Evolutionary conservation across 345 rosid species (phyloP), one percentile per base, ranked within the genome.

Genomic region (Pistacia atlantica): DNA sequence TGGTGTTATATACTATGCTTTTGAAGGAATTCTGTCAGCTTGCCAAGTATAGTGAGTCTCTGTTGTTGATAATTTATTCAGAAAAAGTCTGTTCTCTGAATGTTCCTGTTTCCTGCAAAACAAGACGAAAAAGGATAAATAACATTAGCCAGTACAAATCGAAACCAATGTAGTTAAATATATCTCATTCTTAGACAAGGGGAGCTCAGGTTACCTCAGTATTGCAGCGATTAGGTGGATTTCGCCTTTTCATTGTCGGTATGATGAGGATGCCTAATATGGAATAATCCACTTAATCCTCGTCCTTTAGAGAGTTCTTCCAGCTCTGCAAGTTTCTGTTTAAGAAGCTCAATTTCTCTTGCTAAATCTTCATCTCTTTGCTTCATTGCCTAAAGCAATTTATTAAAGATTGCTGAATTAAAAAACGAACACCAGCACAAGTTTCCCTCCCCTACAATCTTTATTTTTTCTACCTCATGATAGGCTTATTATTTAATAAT

Each of bases 281-380:
- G 55, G 77, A n/a, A 79, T 5, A 82, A 45, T 20, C 87, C 85
- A 63, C 38, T 55, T 54, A 78, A 65, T 57, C 84, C 87, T 28
- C 56, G 88, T 67, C 79, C 84, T 77, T 71, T 76, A 10, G 79
- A 86, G 65, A 79, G 80, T 67, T 80, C 75, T 69, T 84, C 92
- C 18, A 88, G 59, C 79, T 84, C 90, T 78, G 82, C 83, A 66
- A 88, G 20, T 75, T 80, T 83, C 37, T 67, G 84, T 77, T 83
- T 84, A 51, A 88, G 88, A 42, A 51, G 74, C 75, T 80, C 86
- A 54, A 84, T 45, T 79, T 87, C n/a, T n/a, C 56, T 81, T 4
- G 81, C 78, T 67, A 88, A 60, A 37, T 82, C 85, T 79, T 85
- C 94, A n/a, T 86, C 85, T 75, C 71, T 86, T 81, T 79, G 84